These are phyloP conservation scores for Diaporthe citrichinensis DNA, from an alignment of 2,329 filamentous ascomycete genomes.

Conservation along the genomic window DNA sequence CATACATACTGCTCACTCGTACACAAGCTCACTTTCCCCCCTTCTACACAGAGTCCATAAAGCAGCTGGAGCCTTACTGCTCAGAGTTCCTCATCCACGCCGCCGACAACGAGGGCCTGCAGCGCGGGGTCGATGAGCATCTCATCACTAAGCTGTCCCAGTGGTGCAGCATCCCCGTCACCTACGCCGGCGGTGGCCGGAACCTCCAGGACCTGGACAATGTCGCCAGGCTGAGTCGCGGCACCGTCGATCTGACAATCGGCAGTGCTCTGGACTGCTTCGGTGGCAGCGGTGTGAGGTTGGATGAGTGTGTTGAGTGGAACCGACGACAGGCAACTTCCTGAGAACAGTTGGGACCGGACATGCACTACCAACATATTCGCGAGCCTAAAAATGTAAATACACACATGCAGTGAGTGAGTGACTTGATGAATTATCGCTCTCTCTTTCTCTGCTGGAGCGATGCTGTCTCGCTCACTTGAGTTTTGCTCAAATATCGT, in stretches of 20 bases:
- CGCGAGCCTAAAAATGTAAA: not conserved
- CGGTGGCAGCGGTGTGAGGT: slow-evolving; percentile 86
- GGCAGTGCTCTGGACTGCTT: slow-evolving; percentile 97
- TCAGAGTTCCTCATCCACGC: slow-evolving; percentile 98
- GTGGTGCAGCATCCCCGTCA: slow-evolving; percentile 94
- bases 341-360: not conserved
- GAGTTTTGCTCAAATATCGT: slow-evolving; percentile 25
- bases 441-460: not conserved
- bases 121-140: slow-evolving; percentile 89
- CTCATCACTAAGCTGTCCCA: slow-evolving; percentile 82
- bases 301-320: slow-evolving; percentile 92
- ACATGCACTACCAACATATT: not conserved
- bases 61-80: slow-evolving; percentile 88
- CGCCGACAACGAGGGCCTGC: slow-evolving; percentile 95
- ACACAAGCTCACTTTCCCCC: not conserved
- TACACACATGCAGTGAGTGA: not conserved
- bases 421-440: slow-evolving; percentile 18
- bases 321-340: slow-evolving; percentile 68
- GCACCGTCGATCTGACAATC: slow-evolving; percentile 93
- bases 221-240: slow-evolving; percentile 83
- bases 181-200: slow-evolving; percentile 94
- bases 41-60: slow-evolving; percentile 79
- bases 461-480: slow-evolving; percentile 22
- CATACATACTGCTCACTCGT: too few relatives aligned
- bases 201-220: slow-evolving; percentile 85